Evolutionary conservation across 176 grass and related monocot species (phyloP).

Genomic region (Poa pratensis): DNA sequence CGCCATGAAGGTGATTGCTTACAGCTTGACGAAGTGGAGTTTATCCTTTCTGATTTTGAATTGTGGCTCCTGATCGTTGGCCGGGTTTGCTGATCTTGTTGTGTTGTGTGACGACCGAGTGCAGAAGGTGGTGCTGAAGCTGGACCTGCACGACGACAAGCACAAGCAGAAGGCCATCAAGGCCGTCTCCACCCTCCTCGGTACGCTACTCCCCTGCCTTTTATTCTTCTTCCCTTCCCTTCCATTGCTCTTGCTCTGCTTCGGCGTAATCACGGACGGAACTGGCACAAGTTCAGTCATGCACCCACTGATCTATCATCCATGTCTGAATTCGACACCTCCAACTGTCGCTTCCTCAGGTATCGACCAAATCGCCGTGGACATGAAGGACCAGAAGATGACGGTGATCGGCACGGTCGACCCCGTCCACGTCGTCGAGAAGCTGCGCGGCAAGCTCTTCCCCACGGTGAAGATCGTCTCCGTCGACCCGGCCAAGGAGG

Average conservation of each 20-base stretch:
- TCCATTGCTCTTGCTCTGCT: neutral
- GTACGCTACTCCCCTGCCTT: conserved; percentile 11
- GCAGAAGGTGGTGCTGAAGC: conserved; percentile 74
- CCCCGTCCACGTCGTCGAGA: conserved; percentile 59
- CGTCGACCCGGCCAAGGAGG: conserved; percentile 66
- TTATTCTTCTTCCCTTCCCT: too few relatives aligned
- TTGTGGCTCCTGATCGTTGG: too few relatives aligned
- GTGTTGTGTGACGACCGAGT: neutral
- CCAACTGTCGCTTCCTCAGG: conserved; percentile 34
- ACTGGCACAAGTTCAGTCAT: too few relatives aligned
- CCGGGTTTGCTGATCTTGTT: too few relatives aligned
- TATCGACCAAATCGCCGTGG: conserved; percentile 62
- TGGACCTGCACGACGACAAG: conserved; percentile 78
- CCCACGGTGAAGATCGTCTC: conserved; percentile 35
- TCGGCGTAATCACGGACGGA: neutral
- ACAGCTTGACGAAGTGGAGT: too few relatives aligned
- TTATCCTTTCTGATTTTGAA: too few relatives aligned
- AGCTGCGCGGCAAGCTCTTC: conserved; percentile 54
- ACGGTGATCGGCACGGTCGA: conserved; percentile 69
- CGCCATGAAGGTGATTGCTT: too few relatives aligned
- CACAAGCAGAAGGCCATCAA: conserved; percentile 84
- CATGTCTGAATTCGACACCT: neutral
- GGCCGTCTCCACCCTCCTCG: conserved; percentile 54
- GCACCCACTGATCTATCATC: neutral
- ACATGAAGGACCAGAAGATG: conserved; percentile 72